These are phyloP conservation scores for Russula dissimulans DNA, from an alignment of 768 basidiomycete species.

Conservation along the genomic window DNA sequence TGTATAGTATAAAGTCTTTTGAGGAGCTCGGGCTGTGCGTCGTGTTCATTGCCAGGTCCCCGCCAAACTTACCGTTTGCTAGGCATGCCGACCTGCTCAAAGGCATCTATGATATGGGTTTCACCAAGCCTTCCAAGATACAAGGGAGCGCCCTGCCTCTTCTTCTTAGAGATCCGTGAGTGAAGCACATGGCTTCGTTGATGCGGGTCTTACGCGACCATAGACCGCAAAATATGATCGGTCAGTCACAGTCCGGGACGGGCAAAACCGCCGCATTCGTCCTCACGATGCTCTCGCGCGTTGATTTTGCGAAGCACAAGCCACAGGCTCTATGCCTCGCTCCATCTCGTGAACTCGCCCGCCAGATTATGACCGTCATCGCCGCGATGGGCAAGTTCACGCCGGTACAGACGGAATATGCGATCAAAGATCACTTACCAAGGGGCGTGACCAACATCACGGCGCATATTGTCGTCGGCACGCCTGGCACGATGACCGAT, in stretches of 20 bases:
- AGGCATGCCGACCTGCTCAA: conserved; percentile 85
- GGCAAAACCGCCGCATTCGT: conserved; percentile 99
- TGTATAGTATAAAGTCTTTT: conserved; percentile 89
- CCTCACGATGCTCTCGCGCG: conserved; percentile 90
- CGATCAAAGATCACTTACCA: conserved; percentile 82
- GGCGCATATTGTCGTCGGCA: conserved; percentile 90
- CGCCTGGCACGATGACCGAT: conserved; percentile 91
- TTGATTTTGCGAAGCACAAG: conserved; percentile 74
- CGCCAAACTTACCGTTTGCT: background rate
- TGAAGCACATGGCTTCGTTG: conserved; percentile 8
- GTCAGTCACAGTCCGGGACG: conserved; percentile 97
- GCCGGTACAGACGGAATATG: conserved; percentile 86
- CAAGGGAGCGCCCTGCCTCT: conserved; percentile 95
- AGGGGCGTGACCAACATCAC: conserved; percentile 57
- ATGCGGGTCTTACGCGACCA: background rate
- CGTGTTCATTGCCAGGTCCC: conserved; percentile 53
- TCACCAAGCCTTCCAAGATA: conserved; percentile 97
- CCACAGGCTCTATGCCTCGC: conserved; percentile 98
- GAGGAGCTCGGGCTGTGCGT: conserved; percentile 92
- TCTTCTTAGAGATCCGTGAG: conserved; percentile 82
- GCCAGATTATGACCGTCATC: conserved; percentile 95
- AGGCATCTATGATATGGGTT: conserved; percentile 91
- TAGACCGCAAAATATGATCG: conserved; percentile 98
- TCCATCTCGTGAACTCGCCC: conserved; percentile 91
- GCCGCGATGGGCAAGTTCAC: conserved; percentile 94